Evolutionary conservation across 2,329 filamentous ascomycete species (phyloP), one percentile per base, ranked within the genome.

Genomic region (Xylariaceae sp.): DNA sequence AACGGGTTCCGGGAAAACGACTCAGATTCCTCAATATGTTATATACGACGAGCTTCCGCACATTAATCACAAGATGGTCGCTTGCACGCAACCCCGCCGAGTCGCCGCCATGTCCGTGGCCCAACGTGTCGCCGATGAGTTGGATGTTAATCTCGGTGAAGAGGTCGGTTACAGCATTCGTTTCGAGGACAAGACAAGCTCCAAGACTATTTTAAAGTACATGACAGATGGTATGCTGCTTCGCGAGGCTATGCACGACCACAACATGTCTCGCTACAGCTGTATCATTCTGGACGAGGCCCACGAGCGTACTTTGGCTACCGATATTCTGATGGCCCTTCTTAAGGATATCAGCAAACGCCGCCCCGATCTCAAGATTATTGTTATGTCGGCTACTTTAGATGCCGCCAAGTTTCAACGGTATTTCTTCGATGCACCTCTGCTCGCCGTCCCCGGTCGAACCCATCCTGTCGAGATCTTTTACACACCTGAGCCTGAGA

Each of bases 191-290:
- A 87, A 83, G 71, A 97, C 93, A 1, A 79, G 86, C 38, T 80
- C 82, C 43, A 89, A 87, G 65, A 98, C 93, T 2, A 80, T 94
- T 47, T 79, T 98, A 62, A 98, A 98, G 73, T 98, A 98, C 74
- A 98, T 98, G 93, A 98, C 94, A 34, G 93, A 98, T 61, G 94
- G 94, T 79, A 97, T 98, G 85, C 81, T 98, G 57, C 76, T 97
- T 59, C 77, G 93, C 59, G 93, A 98, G 68, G 90, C 93, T 43
- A 95, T 98, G 83, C 84, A 96, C 66, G 93, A 98, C 64, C 87
- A 90, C 60, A 79, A 94, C 55, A 80, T 98, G 68, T 84, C 79
- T 38, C 86, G 90, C 41, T 98, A 98, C 70, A 93, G 89, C 73
- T 94, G 88, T 58, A 97, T 98, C 62, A 97, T 98, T 66, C 84